These are phyloP conservation scores for Polygonum maritimum DNA, from an alignment of 148 eudicot genomes.

Conservation along the genomic window DNA sequence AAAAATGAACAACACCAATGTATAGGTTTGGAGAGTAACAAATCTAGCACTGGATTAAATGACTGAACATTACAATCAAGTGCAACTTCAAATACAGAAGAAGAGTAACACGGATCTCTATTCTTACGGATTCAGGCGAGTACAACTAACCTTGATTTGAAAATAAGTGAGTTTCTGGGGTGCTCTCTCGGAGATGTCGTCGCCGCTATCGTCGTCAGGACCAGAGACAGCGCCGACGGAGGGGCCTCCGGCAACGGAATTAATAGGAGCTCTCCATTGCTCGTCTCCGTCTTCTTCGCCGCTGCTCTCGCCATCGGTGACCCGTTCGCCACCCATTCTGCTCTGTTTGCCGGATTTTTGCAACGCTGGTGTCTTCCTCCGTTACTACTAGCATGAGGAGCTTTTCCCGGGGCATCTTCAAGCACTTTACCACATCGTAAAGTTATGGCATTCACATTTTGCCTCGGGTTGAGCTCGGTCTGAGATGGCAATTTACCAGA, in stretches of 20 bases:
- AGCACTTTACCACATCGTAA: no score
- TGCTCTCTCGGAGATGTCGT: slow-evolving; percentile 12
- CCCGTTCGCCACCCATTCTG: slow-evolving; percentile 5
- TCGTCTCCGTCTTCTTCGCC: slow-evolving; percentile 86
- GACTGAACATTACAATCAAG: not conserved
- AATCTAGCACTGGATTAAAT: no score
- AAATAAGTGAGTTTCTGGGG: slow-evolving; percentile 50
- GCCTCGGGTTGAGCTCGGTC: no score
- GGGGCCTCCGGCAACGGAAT: slow-evolving; percentile 4
- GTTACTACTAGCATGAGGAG: no score
- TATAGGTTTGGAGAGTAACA: no score
- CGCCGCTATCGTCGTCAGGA: slow-evolving; percentile 7
- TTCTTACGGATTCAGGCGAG: no score
- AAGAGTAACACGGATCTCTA: not conserved
- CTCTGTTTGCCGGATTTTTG: not conserved
- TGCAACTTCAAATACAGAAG: not conserved
- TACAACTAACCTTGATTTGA: slow-evolving; percentile 58
- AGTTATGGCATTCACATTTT: no score
- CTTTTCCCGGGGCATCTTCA: no score
- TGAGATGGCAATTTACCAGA: no score
- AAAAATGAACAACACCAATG: no score
- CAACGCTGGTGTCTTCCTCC: no score
- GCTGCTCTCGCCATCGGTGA: slow-evolving; percentile 41
- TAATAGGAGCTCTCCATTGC: slow-evolving; percentile 60
- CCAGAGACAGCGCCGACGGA: not conserved